Evolutionary conservation across 2,329 filamentous ascomycete species (phyloP), one percentile per base, ranked within the genome.

Genomic region (Fusarium paranaense): DNA sequence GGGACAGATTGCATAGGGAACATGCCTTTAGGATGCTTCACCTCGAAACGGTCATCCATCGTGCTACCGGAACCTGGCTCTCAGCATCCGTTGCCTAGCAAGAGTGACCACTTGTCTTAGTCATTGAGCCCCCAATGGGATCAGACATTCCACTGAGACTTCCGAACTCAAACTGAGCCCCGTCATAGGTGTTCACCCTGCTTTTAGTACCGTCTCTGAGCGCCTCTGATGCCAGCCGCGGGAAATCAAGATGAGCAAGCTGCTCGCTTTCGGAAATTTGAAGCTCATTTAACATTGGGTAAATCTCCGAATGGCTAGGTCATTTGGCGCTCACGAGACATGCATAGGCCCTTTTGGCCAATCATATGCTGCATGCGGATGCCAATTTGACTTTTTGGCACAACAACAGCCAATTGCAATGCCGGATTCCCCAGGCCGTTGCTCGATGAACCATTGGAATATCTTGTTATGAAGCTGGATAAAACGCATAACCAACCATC

Each of bases 221-320:
- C 37, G 38, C n/a, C 25, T 42, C 25, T 59, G 37, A 45, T 30
- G 40, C 18, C 27, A 22, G 37, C 52, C 35, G 37, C 37, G 20
- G 8, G 54, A n/a, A 56, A 42, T 35, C 35, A 52, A 50, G 27
- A 54, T 32, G 35, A 22, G 62, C 62, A 22, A 47, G 58, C 60
- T 65, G 50, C 62, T 77, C 67, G 70, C 67, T 52, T 64, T 71
- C 76, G 76, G 76, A 78, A 56, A 78, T 78, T 78, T 78, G 76
- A 63, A 54, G 67, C 54, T 70, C 70, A 62, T 76, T 69, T 68
- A 66, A 69, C 52, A 47, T 66, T 69, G 30, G 22, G 32, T 67
- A 76, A 78, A 78, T 76, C 66, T 67, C 71, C 70, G 69, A 70
- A 59, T 64, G 64, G 66, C 66, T 65, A 76, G 18, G 47, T 30